phyloP scores from a whole-genome alignment of 352 stramenopile species.

The Thalassiosira mediterranea region DNA sequence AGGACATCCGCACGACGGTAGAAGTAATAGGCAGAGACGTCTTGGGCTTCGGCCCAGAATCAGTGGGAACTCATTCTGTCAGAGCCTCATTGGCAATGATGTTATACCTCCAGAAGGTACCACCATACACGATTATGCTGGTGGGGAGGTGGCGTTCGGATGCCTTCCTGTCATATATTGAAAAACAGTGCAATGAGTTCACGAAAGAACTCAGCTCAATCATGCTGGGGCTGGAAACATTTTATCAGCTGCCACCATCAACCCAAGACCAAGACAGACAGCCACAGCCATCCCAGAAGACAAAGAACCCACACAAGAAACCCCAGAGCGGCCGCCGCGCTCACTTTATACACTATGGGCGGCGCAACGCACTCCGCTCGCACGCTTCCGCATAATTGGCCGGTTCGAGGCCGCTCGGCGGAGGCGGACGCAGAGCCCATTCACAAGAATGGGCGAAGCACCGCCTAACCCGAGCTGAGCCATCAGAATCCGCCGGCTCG shows the following conservation, averaged over 20 bases:
- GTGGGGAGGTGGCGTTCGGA: slow-evolving; percentile 8
- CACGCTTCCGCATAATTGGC: neutral
- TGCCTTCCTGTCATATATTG: slow-evolving; percentile 13
- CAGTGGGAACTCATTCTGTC: too few species aligned
- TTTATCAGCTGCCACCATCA: neutral
- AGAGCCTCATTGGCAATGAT: slow-evolving; percentile 3
- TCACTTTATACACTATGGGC: neutral
- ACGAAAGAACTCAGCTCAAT: slow-evolving; percentile 1
- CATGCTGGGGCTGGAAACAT: neutral
- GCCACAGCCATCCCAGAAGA: too few species aligned
- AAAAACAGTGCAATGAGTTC: slow-evolving; percentile 9
- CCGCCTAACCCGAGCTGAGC: too few species aligned
- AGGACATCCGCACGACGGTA: neutral
- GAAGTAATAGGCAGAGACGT: slow-evolving; percentile 8
- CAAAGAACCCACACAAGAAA: neutral
- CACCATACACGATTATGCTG: slow-evolving; percentile 14
- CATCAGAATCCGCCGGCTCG: too few species aligned
- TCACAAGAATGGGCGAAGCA: too few species aligned
- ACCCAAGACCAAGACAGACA: neutral
- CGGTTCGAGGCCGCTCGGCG: neutral
- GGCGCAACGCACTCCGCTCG: slow-evolving; percentile 1
- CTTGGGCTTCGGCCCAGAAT: too few species aligned
- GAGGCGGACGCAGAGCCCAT: too few species aligned
- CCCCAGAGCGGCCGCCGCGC: neutral
- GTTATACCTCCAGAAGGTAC: slow-evolving; percentile 3